Base-by-base conservation (phyloP, 176 grass and related monocot genomes). In the Oryza glumipatula region DNA sequence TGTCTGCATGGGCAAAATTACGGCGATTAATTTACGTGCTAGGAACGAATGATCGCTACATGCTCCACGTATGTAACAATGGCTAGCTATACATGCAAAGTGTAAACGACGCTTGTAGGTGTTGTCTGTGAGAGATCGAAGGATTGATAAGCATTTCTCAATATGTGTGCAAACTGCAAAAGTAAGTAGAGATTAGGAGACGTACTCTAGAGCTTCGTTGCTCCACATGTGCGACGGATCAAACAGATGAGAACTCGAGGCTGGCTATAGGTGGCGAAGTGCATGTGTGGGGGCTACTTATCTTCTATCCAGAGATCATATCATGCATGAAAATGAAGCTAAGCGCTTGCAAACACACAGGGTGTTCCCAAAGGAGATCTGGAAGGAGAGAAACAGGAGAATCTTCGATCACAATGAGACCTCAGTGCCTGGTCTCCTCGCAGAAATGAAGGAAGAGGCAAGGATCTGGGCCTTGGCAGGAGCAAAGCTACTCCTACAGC, bases 261-360 rank as follows among this genome's bases (percentile, higher is more conserved):
- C 49, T 23, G 14, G 69, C 84, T 74, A 80, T 83, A 90, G 84
- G 89, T 65, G 69, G 69, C 7, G 75, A 86, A 80, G 69, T 32
- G 80, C 46, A 82, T n/a, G 32, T 24, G 11, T 14, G 15, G 80
- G 84, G 5, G 46, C 75, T 90, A 83, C 88, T 90, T 90, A 90
- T 87, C 86, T 60, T 51, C 19, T 49, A 48, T 49, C 7, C 56
- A 60, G 54, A 43, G 35, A 78, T 56, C 56, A n/a, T 44, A 52
- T 23, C 66, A 16, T 80, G 35, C 35, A 36, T 5, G 35, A 36
- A 36, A 36, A 36, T 36, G 35, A 36, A 36, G 35, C 35, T 36
- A 36, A 36, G 35, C 35, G 35, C 35, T 4, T 36, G 35, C 4
- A 36, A 36, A 36, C 35, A 36, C 35, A 36, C 35, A 36, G 4